Base-by-base conservation (phyloP, 306 rosid genomes). In the Vigna hirtella region DNA sequence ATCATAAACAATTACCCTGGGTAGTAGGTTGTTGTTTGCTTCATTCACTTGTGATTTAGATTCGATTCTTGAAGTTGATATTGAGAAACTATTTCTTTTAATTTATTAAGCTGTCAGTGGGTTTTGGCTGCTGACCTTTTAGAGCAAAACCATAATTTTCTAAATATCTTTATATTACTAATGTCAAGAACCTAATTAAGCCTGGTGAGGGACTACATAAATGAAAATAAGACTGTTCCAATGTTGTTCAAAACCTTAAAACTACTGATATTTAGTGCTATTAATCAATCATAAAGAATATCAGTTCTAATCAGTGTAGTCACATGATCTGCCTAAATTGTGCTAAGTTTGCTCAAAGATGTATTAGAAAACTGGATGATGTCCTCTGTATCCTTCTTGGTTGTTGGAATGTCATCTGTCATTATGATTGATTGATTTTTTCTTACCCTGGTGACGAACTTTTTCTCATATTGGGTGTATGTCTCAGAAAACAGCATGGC, bases 401-500 rank as follows among this genome's bases (percentile, higher is more conserved):
- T 36, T 34, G 45, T 52, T n/a, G 45, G 47, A 42, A 32, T 77
- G 68, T 22, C 68, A 48, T 70, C 48, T 72, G 26, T 38, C 40
- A 28, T 61, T 38, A 36, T 59, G 58, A 14, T 75, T 53, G 38
- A 63, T 36, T n/a, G 30, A 5, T 72, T 74, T 45, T 66, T 17
- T 64, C 12, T 49, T 68, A 24, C 40, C 49, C 28, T 73, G 76
- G 15, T 65, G 59, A 26, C 34, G 79, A 51, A n/a, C 76, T 73
- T n/a, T 61, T 45, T 74, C 71, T 82, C 76, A 76, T 81, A 12
- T 61, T 36, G 67, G 58, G 64, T 42, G 48, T 72, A 24, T 85
- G 62, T 61, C 53, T 16, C 90, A 94, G 98, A 94, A 90, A 91
- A 83, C 96, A 0, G 87, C 77, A 0, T 93, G 98, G 98, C 93